phyloP scores from a whole-genome alignment of 75 land plant genomes.

The Azolla pinnata region DNA sequence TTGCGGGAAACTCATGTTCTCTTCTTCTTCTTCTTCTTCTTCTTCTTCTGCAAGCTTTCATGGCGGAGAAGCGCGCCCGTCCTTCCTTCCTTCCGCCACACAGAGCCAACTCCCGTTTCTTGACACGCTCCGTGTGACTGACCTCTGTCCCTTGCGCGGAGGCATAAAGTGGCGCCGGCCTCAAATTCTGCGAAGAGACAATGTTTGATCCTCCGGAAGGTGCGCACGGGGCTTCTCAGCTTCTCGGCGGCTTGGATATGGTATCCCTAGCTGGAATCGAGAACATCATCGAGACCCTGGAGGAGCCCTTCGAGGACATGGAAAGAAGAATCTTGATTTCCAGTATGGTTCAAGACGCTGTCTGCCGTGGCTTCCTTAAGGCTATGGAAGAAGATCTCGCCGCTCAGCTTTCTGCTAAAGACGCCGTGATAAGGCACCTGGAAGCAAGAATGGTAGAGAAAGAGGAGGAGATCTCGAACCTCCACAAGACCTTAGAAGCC shows the following conservation, averaged over 20 bases:
- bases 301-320: neutral
- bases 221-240: too few relatives aligned
- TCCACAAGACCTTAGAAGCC: neutral
- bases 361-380: neutral
- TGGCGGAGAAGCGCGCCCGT: too few relatives aligned
- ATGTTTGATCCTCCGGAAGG: too few relatives aligned
- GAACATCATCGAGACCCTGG: neutral
- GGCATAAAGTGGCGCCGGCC: too few relatives aligned
- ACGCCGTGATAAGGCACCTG: neutral
- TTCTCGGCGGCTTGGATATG: neutral
- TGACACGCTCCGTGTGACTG: too few relatives aligned
- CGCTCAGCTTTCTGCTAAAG: neutral
- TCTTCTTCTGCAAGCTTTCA: too few relatives aligned
- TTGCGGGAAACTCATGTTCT: too few relatives aligned
- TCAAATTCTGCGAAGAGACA: too few relatives aligned
- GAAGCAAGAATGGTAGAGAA: neutral
- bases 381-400: neutral
- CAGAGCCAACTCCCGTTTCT: too few relatives aligned
- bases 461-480: neutral
- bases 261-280: neutral
- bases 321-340: neutral
- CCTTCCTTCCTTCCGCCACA: too few relatives aligned
- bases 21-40: too few relatives aligned
- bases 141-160: too few relatives aligned
- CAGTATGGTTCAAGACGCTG: neutral